Conservation (phyloP, 129 eudicot species). For the Sambucus nigra region DNA sequence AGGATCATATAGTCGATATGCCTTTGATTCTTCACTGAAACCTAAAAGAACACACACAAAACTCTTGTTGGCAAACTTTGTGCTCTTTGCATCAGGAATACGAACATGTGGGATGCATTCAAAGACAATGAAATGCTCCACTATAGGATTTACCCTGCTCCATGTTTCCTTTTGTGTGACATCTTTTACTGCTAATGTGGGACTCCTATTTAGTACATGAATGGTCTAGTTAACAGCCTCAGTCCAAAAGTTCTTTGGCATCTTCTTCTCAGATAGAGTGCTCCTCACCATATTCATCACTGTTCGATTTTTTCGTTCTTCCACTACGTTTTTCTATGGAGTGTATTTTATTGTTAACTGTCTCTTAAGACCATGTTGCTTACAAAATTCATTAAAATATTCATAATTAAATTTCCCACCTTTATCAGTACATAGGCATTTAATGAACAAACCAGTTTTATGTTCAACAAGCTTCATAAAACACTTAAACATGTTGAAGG, state of each 20-base stretch:
- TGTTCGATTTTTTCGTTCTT: too few species aligned
- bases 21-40: neutral
- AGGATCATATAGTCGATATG: neutral
- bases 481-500: neutral
- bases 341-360: neutral
- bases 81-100: constrained; percentile 8
- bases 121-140: neutral
- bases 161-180: too few species aligned
- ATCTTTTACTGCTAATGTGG: neutral
- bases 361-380: neutral
- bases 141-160: neutral
- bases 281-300: neutral
- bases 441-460: neutral
- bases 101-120: too few species aligned
- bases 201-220: constrained; percentile 1
- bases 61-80: constrained; percentile 10
- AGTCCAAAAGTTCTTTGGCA: neutral
- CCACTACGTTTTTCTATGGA: neutral
- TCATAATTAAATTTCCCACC: neutral
- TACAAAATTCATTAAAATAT: neutral
- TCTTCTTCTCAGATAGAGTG: neutral
- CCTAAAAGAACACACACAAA: neutral
- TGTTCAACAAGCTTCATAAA: constrained; percentile 6
- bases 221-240: neutral
- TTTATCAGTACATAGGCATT: neutral